These are phyloP conservation scores for Cryoendolithus antarcticus DNA, from an alignment of 2,329 filamentous ascomycete genomes.

Conservation along the genomic window DNA sequence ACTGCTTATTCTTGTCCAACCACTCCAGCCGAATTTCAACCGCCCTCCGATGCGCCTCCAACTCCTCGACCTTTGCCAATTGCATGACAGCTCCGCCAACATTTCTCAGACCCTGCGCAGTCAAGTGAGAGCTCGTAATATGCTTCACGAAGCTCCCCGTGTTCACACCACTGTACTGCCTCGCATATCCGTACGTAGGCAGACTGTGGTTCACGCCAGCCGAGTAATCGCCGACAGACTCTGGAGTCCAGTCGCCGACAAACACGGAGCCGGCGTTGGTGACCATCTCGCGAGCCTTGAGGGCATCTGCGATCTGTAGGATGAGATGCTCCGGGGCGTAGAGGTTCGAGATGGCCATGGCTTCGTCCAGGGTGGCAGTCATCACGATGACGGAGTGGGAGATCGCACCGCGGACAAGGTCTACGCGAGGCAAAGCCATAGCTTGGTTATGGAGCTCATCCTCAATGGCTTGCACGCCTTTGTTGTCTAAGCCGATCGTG, in stretches of 20 bases:
- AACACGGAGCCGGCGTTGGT: slow-evolving; percentile 95
- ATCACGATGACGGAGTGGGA: slow-evolving; percentile 81
- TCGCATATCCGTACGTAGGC: slow-evolving; percentile 93
- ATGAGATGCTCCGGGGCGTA: slow-evolving; percentile 97
- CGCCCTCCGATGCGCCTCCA: slow-evolving; percentile 79
- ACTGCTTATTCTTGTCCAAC: slow-evolving; percentile 7
- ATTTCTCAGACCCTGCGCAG: slow-evolving; percentile 69
- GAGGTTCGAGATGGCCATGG: slow-evolving; percentile 72
- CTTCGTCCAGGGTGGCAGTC: slow-evolving; percentile 61
- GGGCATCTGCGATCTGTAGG: slow-evolving; percentile 69
- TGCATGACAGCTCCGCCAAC: slow-evolving; percentile 88
- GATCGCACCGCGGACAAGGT: slow-evolving; percentile 84
- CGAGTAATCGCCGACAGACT: slow-evolving; percentile 95
- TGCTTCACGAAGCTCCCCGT: slow-evolving; percentile 94
- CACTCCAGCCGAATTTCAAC: slow-evolving; percentile 49
- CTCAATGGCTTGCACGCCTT: slow-evolving; percentile 70
- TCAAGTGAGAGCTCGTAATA: slow-evolving; percentile 89
- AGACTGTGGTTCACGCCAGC: slow-evolving; percentile 95
- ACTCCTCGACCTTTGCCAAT: slow-evolving; percentile 81
- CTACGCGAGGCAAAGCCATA: slow-evolving; percentile 75
- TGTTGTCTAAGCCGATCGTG: slow-evolving; percentile 63
- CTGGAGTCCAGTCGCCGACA: slow-evolving; percentile 89
- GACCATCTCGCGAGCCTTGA: slow-evolving; percentile 61
- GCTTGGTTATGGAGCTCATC: slow-evolving; percentile 84
- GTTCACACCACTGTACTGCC: slow-evolving; percentile 97